A percentile compares a stretch with the other conserved stretches of the same genome.
Conservation (phyloP, 352 stramenopile genomes). For the Globisporangium radiosum region DNA sequence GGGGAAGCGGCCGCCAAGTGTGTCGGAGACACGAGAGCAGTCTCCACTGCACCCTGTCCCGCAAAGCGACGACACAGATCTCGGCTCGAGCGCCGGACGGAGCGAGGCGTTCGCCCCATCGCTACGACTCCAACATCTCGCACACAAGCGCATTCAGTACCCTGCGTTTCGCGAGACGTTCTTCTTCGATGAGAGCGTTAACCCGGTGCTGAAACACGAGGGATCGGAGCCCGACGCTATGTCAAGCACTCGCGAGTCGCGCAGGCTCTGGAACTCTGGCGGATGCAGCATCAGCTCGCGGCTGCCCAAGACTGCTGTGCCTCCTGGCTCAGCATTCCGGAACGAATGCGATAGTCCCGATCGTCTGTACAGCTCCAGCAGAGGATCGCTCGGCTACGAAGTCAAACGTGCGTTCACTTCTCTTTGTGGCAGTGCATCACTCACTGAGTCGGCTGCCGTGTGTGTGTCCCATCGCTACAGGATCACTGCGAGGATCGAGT, state of each 20-base stretch:
- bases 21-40: neutral
- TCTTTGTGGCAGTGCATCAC: neutral
- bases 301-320: constrained; percentile 44
- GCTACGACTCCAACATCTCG: constrained; percentile 8
- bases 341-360: constrained; percentile 57
- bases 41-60: too few relatives aligned
- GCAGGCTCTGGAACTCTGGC: constrained; percentile 40
- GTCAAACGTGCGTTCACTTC: constrained; percentile 30
- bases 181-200: constrained; percentile 48
- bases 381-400: constrained; percentile 52
- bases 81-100: neutral
- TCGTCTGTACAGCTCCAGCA: constrained; percentile 61
- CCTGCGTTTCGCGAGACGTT: constrained; percentile 56
- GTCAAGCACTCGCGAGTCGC: constrained; percentile 33
- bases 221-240: constrained; percentile 25
- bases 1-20: neutral
- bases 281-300: constrained; percentile 37
- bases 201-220: constrained; percentile 35
- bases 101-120: neutral
- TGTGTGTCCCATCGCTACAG: constrained; percentile 13
- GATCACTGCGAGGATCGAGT: constrained; percentile 56
- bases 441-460: neutral
- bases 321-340: constrained; percentile 53
- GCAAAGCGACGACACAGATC: too few relatives aligned
- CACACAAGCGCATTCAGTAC: constrained; percentile 24